Conservation (phyloP, 2,329 filamentous ascomycete species). For the Calonectria crousiana region DNA sequence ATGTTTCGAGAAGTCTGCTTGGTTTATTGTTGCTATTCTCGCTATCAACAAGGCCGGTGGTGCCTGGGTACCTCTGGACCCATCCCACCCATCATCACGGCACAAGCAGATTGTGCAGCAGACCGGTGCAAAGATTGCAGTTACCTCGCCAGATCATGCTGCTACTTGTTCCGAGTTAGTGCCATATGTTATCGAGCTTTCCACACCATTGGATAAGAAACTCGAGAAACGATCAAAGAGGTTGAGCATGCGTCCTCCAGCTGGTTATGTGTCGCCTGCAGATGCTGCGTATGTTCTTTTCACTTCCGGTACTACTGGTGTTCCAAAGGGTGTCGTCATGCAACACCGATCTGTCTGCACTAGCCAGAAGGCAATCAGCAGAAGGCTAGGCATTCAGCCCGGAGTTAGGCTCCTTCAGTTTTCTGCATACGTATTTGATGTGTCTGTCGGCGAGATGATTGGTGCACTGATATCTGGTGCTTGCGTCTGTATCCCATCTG, state of each 20-base stretch:
- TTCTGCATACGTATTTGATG: constrained; percentile 20
- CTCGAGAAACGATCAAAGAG: constrained; percentile 4
- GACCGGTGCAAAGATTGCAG: neutral
- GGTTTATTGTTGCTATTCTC: constrained; percentile 7
- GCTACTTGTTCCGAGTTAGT: neutral
- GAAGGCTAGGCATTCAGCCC: constrained; percentile 8
- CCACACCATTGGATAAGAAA: neutral
- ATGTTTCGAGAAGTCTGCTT: constrained; percentile 23
- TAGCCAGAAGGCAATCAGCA: constrained; percentile 17
- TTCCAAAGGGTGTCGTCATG: constrained; percentile 40
- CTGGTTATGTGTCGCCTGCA: neutral
- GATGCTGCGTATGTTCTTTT: constrained; percentile 38
- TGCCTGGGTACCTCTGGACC: constrained; percentile 14
- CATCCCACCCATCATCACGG: constrained; percentile 1
- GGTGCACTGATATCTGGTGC: constrained; percentile 18
- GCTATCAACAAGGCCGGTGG: constrained; percentile 15
- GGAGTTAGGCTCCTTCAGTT: constrained; percentile 25
- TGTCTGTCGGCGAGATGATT: constrained; percentile 20
- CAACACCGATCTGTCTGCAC: constrained; percentile 32
- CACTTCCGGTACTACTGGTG: constrained; percentile 43
- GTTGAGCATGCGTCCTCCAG: neutral
- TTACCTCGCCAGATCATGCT: neutral
- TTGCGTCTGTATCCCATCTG: constrained; percentile 26
- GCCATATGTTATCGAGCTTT: neutral
- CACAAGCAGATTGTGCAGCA: constrained; percentile 4